Evolutionary conservation across 805 yeast genomes (phyloP).

Genomic region (Candida incommunis): DNA sequence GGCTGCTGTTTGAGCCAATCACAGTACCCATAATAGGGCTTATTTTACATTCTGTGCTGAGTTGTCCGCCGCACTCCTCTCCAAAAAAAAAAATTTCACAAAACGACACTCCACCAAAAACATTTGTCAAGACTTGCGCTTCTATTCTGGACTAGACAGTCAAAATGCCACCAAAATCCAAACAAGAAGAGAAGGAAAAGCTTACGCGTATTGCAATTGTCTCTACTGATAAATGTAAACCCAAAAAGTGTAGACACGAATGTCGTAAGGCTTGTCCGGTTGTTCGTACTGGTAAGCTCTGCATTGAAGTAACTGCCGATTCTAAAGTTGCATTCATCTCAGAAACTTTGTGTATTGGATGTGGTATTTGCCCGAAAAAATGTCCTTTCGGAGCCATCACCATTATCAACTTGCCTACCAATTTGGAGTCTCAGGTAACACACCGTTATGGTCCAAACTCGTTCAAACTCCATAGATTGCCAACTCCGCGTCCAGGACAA

Average conservation of each 20-base stretch:
- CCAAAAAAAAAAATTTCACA: neutral
- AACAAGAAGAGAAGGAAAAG: slow-evolving; percentile 5
- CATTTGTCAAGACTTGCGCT: too few species aligned
- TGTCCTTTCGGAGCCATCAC: slow-evolving; percentile 97
- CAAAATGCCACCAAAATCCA: neutral
- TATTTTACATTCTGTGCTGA: too few species aligned
- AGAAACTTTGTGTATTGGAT: slow-evolving; percentile 89
- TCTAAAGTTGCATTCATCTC: slow-evolving; percentile 90
- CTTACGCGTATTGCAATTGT: slow-evolving; percentile 79
- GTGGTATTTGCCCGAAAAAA: slow-evolving; percentile 98
- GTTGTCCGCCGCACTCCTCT: neutral
- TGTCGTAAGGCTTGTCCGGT: slow-evolving; percentile 96
- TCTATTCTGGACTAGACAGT: too few species aligned
- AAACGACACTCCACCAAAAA: too few species aligned
- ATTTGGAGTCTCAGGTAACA: slow-evolving; percentile 81
- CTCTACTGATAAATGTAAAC: slow-evolving; percentile 88
- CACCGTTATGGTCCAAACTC: slow-evolving; percentile 97
- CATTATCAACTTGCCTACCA: slow-evolving; percentile 92
- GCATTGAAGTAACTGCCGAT: slow-evolving; percentile 90
- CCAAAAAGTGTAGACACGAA: slow-evolving; percentile 97
- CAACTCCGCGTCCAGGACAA: slow-evolving; percentile 98
- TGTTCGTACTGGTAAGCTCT: slow-evolving; percentile 90
- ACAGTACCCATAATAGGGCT: too few species aligned
- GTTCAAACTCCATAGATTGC: slow-evolving; percentile 91
- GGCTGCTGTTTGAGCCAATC: too few species aligned